Base-by-base conservation (phyloP, 164 flowering plant species). In the Vitis rupestris region DNA sequence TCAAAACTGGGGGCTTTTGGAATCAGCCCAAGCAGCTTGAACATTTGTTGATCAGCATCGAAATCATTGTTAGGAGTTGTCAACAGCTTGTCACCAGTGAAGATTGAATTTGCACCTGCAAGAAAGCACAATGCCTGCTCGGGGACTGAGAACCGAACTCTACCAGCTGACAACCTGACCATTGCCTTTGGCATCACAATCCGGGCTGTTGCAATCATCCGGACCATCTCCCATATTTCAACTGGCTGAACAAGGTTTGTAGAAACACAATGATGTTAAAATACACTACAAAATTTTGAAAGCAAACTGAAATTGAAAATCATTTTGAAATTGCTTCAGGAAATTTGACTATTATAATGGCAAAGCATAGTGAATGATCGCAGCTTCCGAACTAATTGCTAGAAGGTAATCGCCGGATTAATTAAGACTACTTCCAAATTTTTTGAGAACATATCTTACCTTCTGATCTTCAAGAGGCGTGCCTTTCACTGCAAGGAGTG, bases 221-320 rank as follows among this genome's bases (percentile, higher is more conserved):
- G 80, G 66, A 96, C 81, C 98, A 92, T 96, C 83, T 96, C 98
- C 99, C 99, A 96, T 82, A 96, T 92, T 76, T 92, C 98, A 71
- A 96, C 98, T 11, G 97, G 95, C 99, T 96, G 89, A 61, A 81
- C 17, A 79, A 71, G 19, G 53, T 64, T 23, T 4, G 44, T 50
- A 51, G 31, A 51, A 37, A 61, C 52, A 15, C 7, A 57, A 14
- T 9, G 49, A 10, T 0, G 44, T 61, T 50, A 59, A 17, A 49
- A 31, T 47, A 12, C 23, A 37, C 44, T 37, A 37, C 44, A 37
- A 37, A 37, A 37, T 37, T 37, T 23, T 23, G 27, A 23, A 23
- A 23, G 27, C 27, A 23, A 23, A 23, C 27, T 23, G 27, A 23
- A 37, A 37, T 37, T 37, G 6, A 37, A 37, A 37, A 37, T 37